phyloP scores from a whole-genome alignment of 2,329 filamentous ascomycete genomes.

The Microsporum canis region DNA sequence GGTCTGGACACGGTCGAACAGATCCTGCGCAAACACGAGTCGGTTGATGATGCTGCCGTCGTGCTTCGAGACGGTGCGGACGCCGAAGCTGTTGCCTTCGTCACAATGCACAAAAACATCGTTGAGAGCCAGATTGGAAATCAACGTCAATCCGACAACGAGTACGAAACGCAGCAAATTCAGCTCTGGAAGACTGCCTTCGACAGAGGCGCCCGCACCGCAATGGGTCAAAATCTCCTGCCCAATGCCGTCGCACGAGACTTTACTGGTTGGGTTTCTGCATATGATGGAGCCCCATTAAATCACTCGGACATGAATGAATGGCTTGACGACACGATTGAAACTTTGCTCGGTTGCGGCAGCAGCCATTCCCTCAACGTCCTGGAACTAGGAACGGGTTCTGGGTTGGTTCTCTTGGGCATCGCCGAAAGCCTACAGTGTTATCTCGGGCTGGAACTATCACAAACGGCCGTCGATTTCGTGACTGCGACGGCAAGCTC shows the following conservation, averaged over 20 bases:
- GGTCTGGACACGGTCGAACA: neutral
- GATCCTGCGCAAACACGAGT: neutral
- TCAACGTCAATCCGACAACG: neutral
- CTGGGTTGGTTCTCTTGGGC: slow-evolving; percentile 10
- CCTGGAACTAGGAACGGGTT: slow-evolving; percentile 9
- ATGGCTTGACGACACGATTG: slow-evolving; percentile 8
- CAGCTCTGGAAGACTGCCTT: neutral
- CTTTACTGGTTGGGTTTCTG: slow-evolving; percentile 8
- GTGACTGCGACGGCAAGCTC: neutral
- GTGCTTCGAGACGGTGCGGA: neutral
- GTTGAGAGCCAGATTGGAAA: neutral
- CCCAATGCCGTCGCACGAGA: neutral
- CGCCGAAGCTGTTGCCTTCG: neutral
- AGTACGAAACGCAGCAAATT: neutral
- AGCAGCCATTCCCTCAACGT: neutral
- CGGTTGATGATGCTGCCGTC: neutral
- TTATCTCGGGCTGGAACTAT: slow-evolving; percentile 9
- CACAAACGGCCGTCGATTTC: neutral
- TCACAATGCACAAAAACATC: neutral
- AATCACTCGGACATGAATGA: slow-evolving; percentile 5
- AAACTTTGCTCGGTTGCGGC: neutral
- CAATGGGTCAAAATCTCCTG: neutral
- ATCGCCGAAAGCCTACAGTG: neutral
- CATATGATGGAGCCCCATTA: slow-evolving; percentile 5
- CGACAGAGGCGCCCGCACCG: neutral